These are phyloP conservation scores for Wickerhamia fluorescens DNA, from an alignment of 805 yeast species.

Conservation along the genomic window DNA sequence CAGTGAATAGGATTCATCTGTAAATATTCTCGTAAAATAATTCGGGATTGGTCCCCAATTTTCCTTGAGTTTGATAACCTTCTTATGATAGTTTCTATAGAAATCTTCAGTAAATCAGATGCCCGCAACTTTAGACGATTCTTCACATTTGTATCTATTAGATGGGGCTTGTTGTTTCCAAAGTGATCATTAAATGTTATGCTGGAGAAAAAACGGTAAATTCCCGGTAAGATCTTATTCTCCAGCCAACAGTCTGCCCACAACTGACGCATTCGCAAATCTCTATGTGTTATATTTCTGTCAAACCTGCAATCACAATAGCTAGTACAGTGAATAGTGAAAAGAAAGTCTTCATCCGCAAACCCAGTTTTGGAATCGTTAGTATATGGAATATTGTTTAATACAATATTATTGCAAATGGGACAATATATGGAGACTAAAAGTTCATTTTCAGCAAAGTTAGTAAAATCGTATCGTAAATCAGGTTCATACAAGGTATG, in stretches of 20 bases:
- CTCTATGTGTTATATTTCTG: conserved; percentile 11
- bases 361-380: conserved; percentile 8
- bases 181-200: conserved; percentile 4
- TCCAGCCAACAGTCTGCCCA: no score
- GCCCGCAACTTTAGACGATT: no score
- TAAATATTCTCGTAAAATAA: conserved; percentile 6
- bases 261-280: conserved; percentile 14
- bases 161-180: conserved; percentile 1
- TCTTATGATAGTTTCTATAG: not conserved
- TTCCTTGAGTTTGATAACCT: not conserved
- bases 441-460: not conserved
- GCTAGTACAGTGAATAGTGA: conserved; percentile 1
- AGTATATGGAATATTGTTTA: conserved; percentile 6
- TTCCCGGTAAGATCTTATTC: conserved; percentile 5
- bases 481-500: not conserved
- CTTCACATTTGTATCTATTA: no score
- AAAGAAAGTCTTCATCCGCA: conserved; percentile 8
- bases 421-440: conserved; percentile 9
- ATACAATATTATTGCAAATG: conserved; percentile 7
- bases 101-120: no score
- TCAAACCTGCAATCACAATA: conserved; percentile 10
- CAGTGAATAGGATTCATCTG: conserved; percentile 11
- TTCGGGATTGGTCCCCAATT: conserved; percentile 1
- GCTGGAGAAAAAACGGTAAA: conserved; percentile 6
- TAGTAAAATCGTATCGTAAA: not conserved